These are phyloP conservation scores for Lachancea sp. DNA, from an alignment of 805 yeast species.

Conservation along the genomic window DNA sequence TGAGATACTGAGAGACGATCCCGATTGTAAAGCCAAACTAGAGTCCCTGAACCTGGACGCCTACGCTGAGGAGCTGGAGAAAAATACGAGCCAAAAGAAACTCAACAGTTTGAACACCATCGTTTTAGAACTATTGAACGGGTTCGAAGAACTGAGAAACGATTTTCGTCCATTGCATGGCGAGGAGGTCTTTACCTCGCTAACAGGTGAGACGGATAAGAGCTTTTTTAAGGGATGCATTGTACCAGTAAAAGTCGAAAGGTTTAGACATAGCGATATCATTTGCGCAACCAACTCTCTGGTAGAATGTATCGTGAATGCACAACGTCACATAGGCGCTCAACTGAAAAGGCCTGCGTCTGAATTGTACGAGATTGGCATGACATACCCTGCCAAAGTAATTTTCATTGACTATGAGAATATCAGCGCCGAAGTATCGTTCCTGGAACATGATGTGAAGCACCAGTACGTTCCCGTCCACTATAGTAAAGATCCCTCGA, in stretches of 20 bases:
- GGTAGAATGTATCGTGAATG: constrained; percentile 52
- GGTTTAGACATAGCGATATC: constrained; percentile 38
- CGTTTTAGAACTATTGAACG: constrained; percentile 68
- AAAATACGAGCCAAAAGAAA: constrained; percentile 35
- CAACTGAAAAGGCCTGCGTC: constrained; percentile 41
- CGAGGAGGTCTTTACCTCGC: constrained; percentile 74
- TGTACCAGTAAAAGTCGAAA: constrained; percentile 67
- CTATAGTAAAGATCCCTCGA: constrained; percentile 46
- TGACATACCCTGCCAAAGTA: constrained; percentile 81
- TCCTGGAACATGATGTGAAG: constrained; percentile 59
- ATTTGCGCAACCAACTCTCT: constrained; percentile 50
- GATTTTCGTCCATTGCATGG: constrained; percentile 58
- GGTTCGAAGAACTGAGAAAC: constrained; percentile 80
- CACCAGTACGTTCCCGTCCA: constrained; percentile 39
- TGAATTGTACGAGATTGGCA: constrained; percentile 51
- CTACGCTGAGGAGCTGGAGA: constrained; percentile 83
- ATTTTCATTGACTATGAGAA: constrained; percentile 62
- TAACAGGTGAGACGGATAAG: constrained; percentile 79
- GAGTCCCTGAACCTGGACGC: constrained; percentile 86
- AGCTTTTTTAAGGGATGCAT: constrained; percentile 62
- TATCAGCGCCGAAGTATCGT: constrained; percentile 67
- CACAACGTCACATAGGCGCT: constrained; percentile 42
- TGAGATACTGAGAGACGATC: constrained; percentile 50
- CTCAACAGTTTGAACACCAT: constrained; percentile 32
- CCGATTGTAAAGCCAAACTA: constrained; percentile 72